Evolutionary conservation across 345 rosid genomes (phyloP), one percentile per base, ranked within the genome.

Genomic region (Camelina neglecta): DNA sequence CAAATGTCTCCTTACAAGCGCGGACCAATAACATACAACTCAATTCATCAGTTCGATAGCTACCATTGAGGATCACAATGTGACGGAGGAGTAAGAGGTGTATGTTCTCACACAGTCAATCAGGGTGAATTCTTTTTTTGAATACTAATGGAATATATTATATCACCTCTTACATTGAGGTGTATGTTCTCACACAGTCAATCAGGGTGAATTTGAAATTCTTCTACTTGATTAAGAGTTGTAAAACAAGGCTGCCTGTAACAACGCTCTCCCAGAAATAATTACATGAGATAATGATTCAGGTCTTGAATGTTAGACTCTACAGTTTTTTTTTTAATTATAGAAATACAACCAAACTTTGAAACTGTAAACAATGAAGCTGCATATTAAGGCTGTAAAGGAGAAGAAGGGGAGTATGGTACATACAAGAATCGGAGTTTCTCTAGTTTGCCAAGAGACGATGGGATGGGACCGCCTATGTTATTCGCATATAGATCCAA

Each of bases 401-500:
- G 33, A 7, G 11, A 54, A 13, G 15, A 54, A 13, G 12, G 61
- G 36, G 47, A 16, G 11, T 47, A 49, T 24, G 39, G 56, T 75
- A 70, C 92, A 38, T 89, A 91, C 97, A 91, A 71, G 86, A 86
- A 86, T 2, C 88, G 81, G 13, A 91, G 86, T 73, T 76, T 91
- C 67, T 62, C 3, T 71, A 91, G 92, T 55, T 79, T 82, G 64
- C 84, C 83, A 78, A 91, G 78, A 20, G 92, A 82, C 15, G 42
- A 10, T 68, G 97, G 97, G 60, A 91, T 87, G 2, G 6, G 62
- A 42, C 94, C 92, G 24, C 0, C 64, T 83, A 91, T 78, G 0
- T 2, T 45, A 84, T 91, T 91, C 83, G 83, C 66, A 82, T 85
- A 89, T 79, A 91, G 91, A 85, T 91, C 97, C 88, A 91, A 87